Percentiles rank a stretch among this genome's conserved stretches.
These are phyloP conservation scores for Meyerozyma carpophila DNA, from an alignment of 1,139 yeast species.

Conservation along the genomic window DNA sequence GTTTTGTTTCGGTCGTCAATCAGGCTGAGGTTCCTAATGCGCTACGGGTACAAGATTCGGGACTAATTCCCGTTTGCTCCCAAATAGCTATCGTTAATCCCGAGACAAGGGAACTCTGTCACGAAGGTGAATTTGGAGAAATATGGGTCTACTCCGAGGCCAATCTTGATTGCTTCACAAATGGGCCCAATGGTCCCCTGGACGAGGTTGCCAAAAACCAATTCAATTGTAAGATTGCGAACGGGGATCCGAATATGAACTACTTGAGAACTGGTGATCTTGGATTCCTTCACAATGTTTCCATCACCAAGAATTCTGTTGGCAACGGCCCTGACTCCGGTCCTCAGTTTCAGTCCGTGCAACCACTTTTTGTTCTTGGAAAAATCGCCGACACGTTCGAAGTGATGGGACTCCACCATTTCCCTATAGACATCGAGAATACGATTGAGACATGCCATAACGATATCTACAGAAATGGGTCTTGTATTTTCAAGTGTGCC, in stretches of 20 bases:
- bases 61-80: conserved; percentile 93
- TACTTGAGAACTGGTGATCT: conserved; percentile 90
- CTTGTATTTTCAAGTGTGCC: conserved; percentile 77
- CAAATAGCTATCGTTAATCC: conserved; percentile 95
- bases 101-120: conserved; percentile 73
- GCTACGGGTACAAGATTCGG: conserved; percentile 84
- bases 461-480: conserved; percentile 52
- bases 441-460: conserved; percentile 67
- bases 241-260: conserved; percentile 56
- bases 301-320: conserved; percentile 41
- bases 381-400: conserved; percentile 86
- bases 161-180: conserved; percentile 58
- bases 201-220: conserved; percentile 38
- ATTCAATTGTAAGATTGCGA: conserved; percentile 51
- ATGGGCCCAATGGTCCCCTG: conserved; percentile 46
- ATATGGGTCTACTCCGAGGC: conserved; percentile 95
- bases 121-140: conserved; percentile 94
- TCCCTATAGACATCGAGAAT: conserved; percentile 77
- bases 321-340: conserved; percentile 41
- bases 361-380: conserved; percentile 82
- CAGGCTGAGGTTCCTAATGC: conserved; percentile 66
- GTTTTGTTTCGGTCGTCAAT: conserved; percentile 74
- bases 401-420: conserved; percentile 84
- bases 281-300: conserved; percentile 80
- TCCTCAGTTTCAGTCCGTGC: conserved; percentile 36